Base-by-base conservation (phyloP, 108 stramenopile species). In the Fragilaria radians region DNA sequence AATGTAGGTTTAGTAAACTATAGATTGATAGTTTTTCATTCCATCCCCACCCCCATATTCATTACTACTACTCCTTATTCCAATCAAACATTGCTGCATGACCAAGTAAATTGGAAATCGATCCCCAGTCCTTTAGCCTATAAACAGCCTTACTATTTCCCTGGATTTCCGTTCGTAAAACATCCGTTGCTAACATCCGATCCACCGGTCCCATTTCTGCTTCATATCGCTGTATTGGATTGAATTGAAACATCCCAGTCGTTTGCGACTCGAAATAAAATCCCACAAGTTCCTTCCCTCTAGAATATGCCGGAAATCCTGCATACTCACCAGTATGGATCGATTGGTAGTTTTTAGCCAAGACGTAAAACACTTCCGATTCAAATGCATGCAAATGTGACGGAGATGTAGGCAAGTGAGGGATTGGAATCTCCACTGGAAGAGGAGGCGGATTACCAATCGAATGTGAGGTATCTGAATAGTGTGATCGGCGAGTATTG, bases 311-410 rank as follows among this genome's bases (percentile, higher is more conserved):
- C 1, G 83, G 83, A 57, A 85, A 80, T 0, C 83, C 83, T 26
- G 81, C 54, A 9, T 55, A 61, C 54, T 78, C 65, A 2, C 76
- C 73, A 46, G 67, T 76, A 5, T 63, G 62, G 53, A 81, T 26
- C 0, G 73, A 67, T 46, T 85, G 80, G 79, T 70, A 85, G 36
- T 76, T 63, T 47, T 79, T 80, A 17, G 79, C 79, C 52, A 85
- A 54, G 11, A 85, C 73, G 48, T 76, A 85, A 23, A 56, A 54
- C 1, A 81, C 76, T 47, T 78, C 67, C 47, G 46, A 62, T 54
- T 73, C 65, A 0, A 61, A 28, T 14, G 5, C 9, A 18, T 17
- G 11, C 14, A 14, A 42, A 42, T 14, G 11, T 11, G 36, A 7
- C 7, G 36, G 11, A 42, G 14, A 11, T 11, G 36, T 14, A 42